These are phyloP conservation scores for Russula compacta DNA, from an alignment of 768 basidiomycete species.

Conservation along the genomic window DNA sequence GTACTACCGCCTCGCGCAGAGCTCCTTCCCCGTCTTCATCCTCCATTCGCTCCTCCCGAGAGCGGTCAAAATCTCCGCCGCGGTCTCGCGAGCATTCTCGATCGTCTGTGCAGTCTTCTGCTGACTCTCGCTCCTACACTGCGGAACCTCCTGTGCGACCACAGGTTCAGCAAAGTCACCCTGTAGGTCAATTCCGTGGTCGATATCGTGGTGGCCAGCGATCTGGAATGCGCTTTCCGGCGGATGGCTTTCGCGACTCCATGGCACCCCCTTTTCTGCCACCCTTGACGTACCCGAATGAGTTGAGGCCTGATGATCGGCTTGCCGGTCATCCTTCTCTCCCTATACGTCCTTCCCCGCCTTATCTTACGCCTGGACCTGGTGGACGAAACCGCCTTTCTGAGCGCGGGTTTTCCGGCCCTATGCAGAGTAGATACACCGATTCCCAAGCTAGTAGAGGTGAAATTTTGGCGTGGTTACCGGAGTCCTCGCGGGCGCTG, in stretches of 20 bases:
- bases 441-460: slow-evolving; percentile 6
- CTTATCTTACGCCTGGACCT: not conserved
- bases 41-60: slow-evolving; percentile 26
- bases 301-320: slow-evolving; percentile 11
- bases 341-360: slow-evolving; percentile 14
- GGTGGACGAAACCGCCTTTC: slow-evolving; percentile 2
- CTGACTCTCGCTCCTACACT: slow-evolving; percentile 37
- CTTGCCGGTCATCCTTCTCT: slow-evolving; percentile 10
- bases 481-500: not conserved
- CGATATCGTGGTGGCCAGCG: not conserved
- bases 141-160: slow-evolving; percentile 7
- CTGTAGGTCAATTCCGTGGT: slow-evolving; percentile 9
- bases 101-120: slow-evolving; percentile 47
- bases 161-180: slow-evolving; percentile 10
- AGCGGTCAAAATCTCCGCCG: slow-evolving; percentile 29
- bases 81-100: slow-evolving; percentile 23
- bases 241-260: slow-evolving; percentile 4
- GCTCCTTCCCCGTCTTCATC: slow-evolving; percentile 23
- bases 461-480: not conserved
- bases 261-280: not conserved
- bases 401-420: slow-evolving; percentile 8
- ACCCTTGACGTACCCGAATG: not conserved
- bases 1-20: slow-evolving; percentile 6
- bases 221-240: not conserved
- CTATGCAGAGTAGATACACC: not conserved